These are phyloP conservation scores for Yarrowia hollandica DNA, from an alignment of 805 yeast genomes.

Conservation along the genomic window DNA sequence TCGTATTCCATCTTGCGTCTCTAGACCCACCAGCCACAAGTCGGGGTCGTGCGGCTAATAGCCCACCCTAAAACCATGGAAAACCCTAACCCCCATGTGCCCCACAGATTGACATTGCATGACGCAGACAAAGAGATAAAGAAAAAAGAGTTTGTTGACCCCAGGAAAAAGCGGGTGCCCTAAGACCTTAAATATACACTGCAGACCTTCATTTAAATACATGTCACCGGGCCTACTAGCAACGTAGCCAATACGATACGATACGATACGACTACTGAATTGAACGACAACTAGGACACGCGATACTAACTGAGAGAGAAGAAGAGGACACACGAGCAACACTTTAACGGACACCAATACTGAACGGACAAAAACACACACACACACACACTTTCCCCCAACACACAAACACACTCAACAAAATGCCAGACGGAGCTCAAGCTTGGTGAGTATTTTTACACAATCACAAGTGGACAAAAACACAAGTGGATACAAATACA, in stretches of 20 bases:
- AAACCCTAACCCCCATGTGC: constrained; percentile 18
- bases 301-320: neutral
- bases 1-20: too few species aligned
- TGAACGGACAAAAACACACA: neutral
- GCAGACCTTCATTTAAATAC: constrained; percentile 11
- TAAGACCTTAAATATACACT: neutral
- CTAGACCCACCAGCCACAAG: too few species aligned
- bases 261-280: too few species aligned
- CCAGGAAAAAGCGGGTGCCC: constrained; percentile 25
- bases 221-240: neutral
- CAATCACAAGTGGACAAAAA: too few species aligned
- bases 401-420: constrained; percentile 24
- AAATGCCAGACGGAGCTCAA: constrained; percentile 46
- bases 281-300: neutral
- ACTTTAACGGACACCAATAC: neutral
- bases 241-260: neutral
- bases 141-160: constrained; percentile 26
- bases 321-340: neutral
- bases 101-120: constrained; percentile 28
- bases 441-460: constrained; percentile 41
- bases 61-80: too few species aligned
- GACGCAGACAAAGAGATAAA: constrained; percentile 12
- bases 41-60: neutral
- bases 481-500: too few species aligned
- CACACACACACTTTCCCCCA: neutral